Base-by-base conservation (phyloP, 2,329 filamentous ascomycete species). In the Neocucurbitaria cava region DNA sequence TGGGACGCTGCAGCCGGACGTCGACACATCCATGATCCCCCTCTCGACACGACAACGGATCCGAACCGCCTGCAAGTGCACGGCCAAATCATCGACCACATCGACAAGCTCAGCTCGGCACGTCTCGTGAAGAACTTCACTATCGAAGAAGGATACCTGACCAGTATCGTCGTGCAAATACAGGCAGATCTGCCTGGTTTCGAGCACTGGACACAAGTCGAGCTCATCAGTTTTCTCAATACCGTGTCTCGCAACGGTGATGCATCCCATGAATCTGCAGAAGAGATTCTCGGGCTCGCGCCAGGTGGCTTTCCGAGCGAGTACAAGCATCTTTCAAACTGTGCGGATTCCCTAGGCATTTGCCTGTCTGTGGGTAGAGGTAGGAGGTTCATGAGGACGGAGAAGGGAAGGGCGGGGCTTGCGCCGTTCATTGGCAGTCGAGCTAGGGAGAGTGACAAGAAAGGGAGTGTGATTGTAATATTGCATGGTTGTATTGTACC, bases 401-500 rank as follows among this genome's bases (percentile, higher is more conserved):
- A 52, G 40, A 48, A 44, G 6, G 62, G 60, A 2, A 50, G 54
- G 24, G 13, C 56, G 15, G 54, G 49, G 4, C 46, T 68, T n/a
- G 49, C 52, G 44, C 59, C 61, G 8, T 56, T 49, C n/a, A 43
- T 65, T 30, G 59, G 47, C 2, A 61, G 47, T 18, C 41, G 26
- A 18, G 45, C 44, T 0, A 18, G 36, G 21, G 21, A 9, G 11
- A 47, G 18, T 30, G 36, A 33, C 3, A 26, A 18, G 30, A 46
- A 40, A 18, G 58, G 61, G 3, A 58, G 47, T 20, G 44, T 26
- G 17, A 59, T 61, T 31, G 62, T 51, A 5, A 24, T 64, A 7
- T 15, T 64, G 38, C 58, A 65, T 52, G 59, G 58, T 15, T 68
- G 59, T 40, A 59, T 31, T 11, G 60, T 66, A 1, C 55, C 56